phyloP scores from a whole-genome alignment of 306 rosid species.

The Cucurbita ficifolia region DNA sequence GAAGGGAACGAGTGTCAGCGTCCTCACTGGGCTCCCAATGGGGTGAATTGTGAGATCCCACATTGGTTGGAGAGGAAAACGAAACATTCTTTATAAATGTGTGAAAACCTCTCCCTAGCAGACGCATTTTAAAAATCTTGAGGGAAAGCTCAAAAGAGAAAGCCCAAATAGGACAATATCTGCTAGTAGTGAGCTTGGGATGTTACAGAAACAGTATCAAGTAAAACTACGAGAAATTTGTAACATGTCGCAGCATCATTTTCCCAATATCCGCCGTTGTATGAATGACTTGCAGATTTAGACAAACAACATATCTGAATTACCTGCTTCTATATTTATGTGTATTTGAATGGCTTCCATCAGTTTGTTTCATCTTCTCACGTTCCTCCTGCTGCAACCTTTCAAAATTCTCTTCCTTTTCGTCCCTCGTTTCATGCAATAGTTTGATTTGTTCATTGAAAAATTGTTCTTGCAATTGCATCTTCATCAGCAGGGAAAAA shows the following conservation, averaged over 20 bases:
- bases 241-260: not conserved
- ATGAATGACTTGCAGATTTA: not conserved
- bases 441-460: constrained; percentile 41
- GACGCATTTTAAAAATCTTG: too few relatives aligned
- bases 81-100: too few relatives aligned
- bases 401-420: constrained; percentile 58
- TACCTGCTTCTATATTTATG: constrained; percentile 41
- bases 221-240: not conserved
- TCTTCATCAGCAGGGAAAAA: constrained; percentile 20
- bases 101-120: too few relatives aligned
- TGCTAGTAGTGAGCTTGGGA: too few relatives aligned
- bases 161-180: too few relatives aligned
- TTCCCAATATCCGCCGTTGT: not conserved
- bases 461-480: constrained; percentile 55
- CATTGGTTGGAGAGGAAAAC: too few relatives aligned
- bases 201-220: not conserved
- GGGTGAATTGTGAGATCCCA: too few relatives aligned
- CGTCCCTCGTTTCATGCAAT: constrained; percentile 35
- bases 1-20: too few relatives aligned
- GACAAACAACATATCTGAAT: not conserved
- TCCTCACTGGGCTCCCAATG: too few relatives aligned
- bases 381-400: constrained; percentile 68
- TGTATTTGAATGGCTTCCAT: constrained; percentile 19
- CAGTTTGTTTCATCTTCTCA: constrained; percentile 47
- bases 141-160: too few relatives aligned